phyloP scores from a whole-genome alignment of 176 grass and related monocot genomes.

The Cenchrus purpureus region DNA sequence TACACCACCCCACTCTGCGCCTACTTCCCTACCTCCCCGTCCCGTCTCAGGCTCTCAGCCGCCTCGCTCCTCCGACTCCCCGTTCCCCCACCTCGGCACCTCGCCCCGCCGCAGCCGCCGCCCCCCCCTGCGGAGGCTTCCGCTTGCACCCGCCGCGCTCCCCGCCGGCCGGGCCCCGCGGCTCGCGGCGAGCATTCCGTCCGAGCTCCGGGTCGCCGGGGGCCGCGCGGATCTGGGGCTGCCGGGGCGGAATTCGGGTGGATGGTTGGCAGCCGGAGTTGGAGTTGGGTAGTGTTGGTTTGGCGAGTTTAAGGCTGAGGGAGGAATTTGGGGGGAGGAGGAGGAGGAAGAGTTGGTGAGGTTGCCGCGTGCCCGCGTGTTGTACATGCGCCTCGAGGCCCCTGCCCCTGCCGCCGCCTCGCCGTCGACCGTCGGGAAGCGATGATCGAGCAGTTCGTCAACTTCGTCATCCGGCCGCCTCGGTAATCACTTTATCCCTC shows the following conservation, averaged over 20 bases:
- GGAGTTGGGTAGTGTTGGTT: conserved; percentile 6
- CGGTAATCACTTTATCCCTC: conserved; percentile 53
- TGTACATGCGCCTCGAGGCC: conserved; percentile 41
- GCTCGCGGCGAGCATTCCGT: conserved; percentile 27
- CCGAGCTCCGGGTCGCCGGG: conserved; percentile 20
- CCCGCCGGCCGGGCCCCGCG: background rate
- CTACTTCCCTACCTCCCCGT: background rate
- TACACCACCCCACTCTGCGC: background rate
- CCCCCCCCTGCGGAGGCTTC: too few relatives aligned
- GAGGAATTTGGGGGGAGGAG: background rate
- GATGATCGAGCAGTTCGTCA: conserved; percentile 99
- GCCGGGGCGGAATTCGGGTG: background rate
- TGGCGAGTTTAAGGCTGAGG: conserved; percentile 1
- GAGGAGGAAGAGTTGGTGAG: background rate
- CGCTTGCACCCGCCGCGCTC: background rate
- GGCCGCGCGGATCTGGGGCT: conserved; percentile 45
- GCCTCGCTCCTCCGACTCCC: background rate
- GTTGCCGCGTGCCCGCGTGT: background rate
- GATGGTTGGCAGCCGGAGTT: background rate
- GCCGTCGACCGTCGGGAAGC: conserved; percentile 33
- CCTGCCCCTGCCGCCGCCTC: background rate
- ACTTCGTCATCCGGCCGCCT: conserved; percentile 96
- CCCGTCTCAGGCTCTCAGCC: conserved; percentile 22
- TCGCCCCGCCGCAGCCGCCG: background rate
- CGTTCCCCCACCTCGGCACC: background rate